Conservation (phyloP, 2,329 filamentous ascomycete species). For the Ciborinia camelliae region DNA sequence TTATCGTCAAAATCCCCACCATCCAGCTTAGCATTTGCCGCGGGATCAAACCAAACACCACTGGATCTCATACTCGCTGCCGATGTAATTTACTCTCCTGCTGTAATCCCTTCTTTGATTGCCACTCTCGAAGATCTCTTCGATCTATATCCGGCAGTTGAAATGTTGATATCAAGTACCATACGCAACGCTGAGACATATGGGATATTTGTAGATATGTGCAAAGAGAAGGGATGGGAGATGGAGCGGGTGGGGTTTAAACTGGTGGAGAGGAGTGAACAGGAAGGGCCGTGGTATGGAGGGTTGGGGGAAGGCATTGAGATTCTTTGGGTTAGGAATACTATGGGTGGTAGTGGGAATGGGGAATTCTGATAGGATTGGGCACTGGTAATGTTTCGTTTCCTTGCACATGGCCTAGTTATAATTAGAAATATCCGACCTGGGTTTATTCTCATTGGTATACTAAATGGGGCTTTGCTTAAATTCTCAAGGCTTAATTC, state of each 20-base stretch:
- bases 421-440: background rate
- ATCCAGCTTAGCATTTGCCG: background rate
- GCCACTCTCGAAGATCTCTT: constrained; percentile 63
- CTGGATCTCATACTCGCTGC: constrained; percentile 68
- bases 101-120: constrained; percentile 60
- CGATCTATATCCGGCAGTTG: constrained; percentile 50
- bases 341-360: background rate
- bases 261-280: constrained; percentile 41
- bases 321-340: constrained; percentile 12
- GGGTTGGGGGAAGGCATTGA: constrained; percentile 11
- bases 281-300: constrained; percentile 62
- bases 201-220: constrained; percentile 58
- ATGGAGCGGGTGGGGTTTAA: constrained; percentile 46
- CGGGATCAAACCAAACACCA: constrained; percentile 40
- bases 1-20: constrained; percentile 10
- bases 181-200: constrained; percentile 70
- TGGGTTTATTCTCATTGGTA: background rate
- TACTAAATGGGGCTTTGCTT: background rate
- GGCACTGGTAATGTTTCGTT: background rate
- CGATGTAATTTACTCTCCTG: constrained; percentile 73
- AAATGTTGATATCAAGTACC: constrained; percentile 66
- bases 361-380: too few relatives aligned
- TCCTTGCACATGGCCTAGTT: background rate
- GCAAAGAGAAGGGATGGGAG: constrained; percentile 41
- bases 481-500: background rate